Percentiles rank a stretch among this genome's conserved stretches.
These are phyloP conservation scores for Phytomonas francai DNA, from an alignment of 208 protist genomes.

Conservation along the genomic window DNA sequence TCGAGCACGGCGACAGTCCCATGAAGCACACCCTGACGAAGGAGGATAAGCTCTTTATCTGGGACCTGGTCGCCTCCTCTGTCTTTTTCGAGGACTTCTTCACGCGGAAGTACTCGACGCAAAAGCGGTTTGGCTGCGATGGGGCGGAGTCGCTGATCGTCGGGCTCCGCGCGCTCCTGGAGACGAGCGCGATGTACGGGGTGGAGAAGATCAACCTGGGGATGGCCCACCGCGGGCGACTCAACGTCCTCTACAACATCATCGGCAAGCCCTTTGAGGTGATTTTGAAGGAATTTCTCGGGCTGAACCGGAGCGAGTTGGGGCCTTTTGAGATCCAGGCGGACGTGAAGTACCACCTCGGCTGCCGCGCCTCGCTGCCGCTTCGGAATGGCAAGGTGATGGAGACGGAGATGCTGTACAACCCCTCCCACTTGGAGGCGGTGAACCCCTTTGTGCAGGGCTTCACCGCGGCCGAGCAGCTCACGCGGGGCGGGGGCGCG, in stretches of 20 bases:
- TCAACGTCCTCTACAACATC: constrained; percentile 96
- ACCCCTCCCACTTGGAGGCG: constrained; percentile 98
- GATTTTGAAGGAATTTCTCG: constrained; percentile 90
- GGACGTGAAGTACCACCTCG: constrained; percentile 99
- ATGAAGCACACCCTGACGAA: constrained; percentile 44
- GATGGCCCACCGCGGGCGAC: constrained; percentile 97
- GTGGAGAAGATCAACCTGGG: constrained; percentile 94
- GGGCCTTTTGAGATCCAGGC: constrained; percentile 91
- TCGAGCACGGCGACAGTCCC: constrained; percentile 26
- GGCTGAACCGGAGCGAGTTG: constrained; percentile 59
- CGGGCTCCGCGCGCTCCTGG: constrained; percentile 91
- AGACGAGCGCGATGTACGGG: constrained; percentile 75
- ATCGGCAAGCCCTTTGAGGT: constrained; percentile 93
- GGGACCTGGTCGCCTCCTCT: constrained; percentile 87
- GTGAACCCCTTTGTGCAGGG: constrained; percentile 98
- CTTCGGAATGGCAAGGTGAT: constrained; percentile 78
- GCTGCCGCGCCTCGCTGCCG: constrained; percentile 65
- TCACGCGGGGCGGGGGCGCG: constrained; percentile 20
- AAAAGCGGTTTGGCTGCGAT: constrained; percentile 97
- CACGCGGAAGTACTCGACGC: constrained; percentile 90
- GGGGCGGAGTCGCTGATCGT: constrained; percentile 94
- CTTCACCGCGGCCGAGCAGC: constrained; percentile 95
- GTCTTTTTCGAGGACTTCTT: constrained; percentile 95
- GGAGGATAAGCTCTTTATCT: constrained; percentile 83
- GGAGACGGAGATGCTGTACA: constrained; percentile 94